Conservation (phyloP, 1,284 basidiomycete species). For the Amylostereum areolatum region DNA sequence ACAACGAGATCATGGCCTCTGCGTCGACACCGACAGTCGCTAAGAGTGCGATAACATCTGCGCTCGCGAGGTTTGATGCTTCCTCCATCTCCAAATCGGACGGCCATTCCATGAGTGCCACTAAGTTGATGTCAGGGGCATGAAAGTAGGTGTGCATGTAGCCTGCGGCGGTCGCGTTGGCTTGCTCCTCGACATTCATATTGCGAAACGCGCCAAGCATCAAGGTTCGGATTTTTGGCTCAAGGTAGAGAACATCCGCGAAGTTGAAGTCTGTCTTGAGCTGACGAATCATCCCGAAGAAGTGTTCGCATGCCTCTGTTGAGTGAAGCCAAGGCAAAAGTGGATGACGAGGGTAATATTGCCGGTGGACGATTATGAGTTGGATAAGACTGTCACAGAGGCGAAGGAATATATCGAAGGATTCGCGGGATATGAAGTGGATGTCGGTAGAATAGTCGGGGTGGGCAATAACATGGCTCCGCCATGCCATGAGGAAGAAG, state of each 20-base stretch:
- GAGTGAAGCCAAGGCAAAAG: slow-evolving; percentile 36
- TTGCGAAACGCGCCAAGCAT: slow-evolving; percentile 11
- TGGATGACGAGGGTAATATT: slow-evolving; percentile 16
- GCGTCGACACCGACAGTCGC: slow-evolving; percentile 7
- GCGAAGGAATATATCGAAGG: slow-evolving; percentile 23
- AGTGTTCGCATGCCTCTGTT: slow-evolving; percentile 31
- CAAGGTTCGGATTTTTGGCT: slow-evolving; percentile 20
- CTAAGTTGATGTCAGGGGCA: slow-evolving; percentile 15
- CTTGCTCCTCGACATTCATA: slow-evolving; percentile 11
- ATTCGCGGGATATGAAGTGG: slow-evolving; percentile 28
- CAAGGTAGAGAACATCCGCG: slow-evolving; percentile 22
- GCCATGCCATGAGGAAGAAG: slow-evolving; percentile 28
- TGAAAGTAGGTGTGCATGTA: slow-evolving; percentile 19
- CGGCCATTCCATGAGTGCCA: slow-evolving; percentile 8
- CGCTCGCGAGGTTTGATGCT: slow-evolving; percentile 4
- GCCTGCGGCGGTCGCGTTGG: slow-evolving; percentile 15
- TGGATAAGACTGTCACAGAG: slow-evolving; percentile 24
- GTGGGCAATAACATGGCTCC: slow-evolving; percentile 11
- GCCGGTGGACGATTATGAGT: slow-evolving; percentile 27
- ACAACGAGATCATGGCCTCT: slow-evolving; percentile 1
- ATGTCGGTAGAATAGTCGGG: slow-evolving; percentile 15
- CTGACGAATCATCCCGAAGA: slow-evolving; percentile 24
- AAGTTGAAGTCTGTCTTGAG: slow-evolving; percentile 27
- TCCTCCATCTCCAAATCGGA: slow-evolving; percentile 3
- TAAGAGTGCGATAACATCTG: slow-evolving; percentile 8